These are phyloP conservation scores for Hericium alpestre DNA, from an alignment of 768 basidiomycete species.

Conservation along the genomic window DNA sequence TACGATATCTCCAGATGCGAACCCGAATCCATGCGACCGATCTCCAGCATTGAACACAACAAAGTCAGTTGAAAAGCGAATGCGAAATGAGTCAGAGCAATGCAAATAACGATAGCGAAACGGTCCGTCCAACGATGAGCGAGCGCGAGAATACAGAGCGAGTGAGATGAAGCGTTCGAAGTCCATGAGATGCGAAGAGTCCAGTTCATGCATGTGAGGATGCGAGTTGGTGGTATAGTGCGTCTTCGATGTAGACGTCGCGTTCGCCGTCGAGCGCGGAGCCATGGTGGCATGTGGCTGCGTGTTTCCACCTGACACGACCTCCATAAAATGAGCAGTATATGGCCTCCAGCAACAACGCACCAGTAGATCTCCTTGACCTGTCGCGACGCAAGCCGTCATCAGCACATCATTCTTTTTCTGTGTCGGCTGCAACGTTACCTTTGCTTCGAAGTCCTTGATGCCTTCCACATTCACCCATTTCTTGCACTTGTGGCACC, in stretches of 20 bases:
- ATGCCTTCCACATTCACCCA: constrained; percentile 69
- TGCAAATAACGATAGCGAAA: not conserved
- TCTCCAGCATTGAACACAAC: not conserved
- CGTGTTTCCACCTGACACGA: constrained; percentile 69
- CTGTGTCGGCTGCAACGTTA: constrained; percentile 11
- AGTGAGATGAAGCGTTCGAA: not conserved
- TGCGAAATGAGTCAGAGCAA: not conserved
- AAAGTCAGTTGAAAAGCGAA: not conserved
- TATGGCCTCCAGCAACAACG: constrained; percentile 14
- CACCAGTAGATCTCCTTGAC: constrained; percentile 72
- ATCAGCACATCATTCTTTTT: not conserved
- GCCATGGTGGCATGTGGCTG: constrained; percentile 62
- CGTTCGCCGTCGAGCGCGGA: constrained; percentile 44
- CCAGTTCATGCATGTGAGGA: not conserved
- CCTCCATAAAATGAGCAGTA: not conserved
- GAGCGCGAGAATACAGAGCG: not conserved
- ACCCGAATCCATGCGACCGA: no score
- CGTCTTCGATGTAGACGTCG: constrained; percentile 47
- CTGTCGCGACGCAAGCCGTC: constrained; percentile 21
- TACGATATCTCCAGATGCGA: no score
- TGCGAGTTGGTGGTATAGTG: not conserved
- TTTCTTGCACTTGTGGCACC: constrained; percentile 65
- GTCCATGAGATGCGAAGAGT: not conserved
- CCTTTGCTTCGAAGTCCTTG: constrained; percentile 68
- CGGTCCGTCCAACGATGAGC: not conserved